A percentile compares a stretch with the other conserved stretches of the same genome.
These are phyloP conservation scores for Adansonia digitata DNA, from an alignment of 345 rosid species.

Conservation along the genomic window DNA sequence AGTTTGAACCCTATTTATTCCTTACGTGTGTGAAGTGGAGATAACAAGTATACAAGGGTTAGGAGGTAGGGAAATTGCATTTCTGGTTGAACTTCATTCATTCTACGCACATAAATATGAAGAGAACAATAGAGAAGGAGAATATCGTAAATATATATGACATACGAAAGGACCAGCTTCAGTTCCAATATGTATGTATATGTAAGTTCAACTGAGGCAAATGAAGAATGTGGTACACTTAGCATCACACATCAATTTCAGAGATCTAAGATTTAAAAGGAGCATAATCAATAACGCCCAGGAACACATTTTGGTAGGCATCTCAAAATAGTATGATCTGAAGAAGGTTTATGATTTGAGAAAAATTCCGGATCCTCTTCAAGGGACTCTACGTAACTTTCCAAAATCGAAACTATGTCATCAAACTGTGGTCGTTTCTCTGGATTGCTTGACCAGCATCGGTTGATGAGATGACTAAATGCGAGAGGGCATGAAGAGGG, in stretches of 20 bases:
- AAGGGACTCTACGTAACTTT: slow-evolving; percentile 42
- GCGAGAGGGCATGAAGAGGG: slow-evolving; percentile 55
- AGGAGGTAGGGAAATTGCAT: too few species aligned
- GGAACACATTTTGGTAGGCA: slow-evolving; percentile 39
- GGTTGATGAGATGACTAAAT: slow-evolving; percentile 42
- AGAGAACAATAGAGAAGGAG: too few species aligned
- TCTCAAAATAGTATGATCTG: slow-evolving; percentile 18
- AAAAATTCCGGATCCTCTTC: slow-evolving; percentile 53
- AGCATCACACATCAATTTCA: slow-evolving; percentile 17
- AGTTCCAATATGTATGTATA: too few species aligned
- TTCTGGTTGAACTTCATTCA: too few species aligned
- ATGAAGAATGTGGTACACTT: background rate
- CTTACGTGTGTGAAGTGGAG: too few species aligned
- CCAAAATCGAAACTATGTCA: slow-evolving; percentile 53
- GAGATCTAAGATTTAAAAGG: slow-evolving; percentile 17
- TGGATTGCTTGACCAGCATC: slow-evolving; percentile 70
- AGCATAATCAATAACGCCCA: slow-evolving; percentile 13
- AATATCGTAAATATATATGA: too few species aligned
- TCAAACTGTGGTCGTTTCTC: slow-evolving; percentile 51
- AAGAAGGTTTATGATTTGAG: slow-evolving; percentile 30
- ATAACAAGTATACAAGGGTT: too few species aligned
- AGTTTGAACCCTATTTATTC: too few species aligned
- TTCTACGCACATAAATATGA: too few species aligned
- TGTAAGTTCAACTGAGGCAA: too few species aligned
- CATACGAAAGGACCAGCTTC: too few species aligned